phyloP scores from a whole-genome alignment of 352 stramenopile genomes.

The Pythium chondricola region DNA sequence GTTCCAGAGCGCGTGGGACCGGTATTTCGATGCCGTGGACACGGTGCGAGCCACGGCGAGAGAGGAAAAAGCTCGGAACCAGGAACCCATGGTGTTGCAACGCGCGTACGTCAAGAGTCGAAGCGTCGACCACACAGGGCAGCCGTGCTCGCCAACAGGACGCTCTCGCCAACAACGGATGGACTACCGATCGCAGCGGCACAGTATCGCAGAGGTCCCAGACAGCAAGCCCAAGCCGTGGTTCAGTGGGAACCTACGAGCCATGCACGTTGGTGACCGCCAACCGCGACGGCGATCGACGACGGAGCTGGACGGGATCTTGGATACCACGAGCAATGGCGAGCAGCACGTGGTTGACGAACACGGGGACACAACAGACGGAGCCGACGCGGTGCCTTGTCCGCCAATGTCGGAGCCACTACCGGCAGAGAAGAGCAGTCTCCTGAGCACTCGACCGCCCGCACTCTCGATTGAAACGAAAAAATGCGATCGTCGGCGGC shows the following conservation, averaged over 20 bases:
- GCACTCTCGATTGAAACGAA: constrained; percentile 9
- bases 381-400: neutral
- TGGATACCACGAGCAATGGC: neutral
- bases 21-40: constrained; percentile 59
- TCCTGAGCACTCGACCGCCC: neutral
- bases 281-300: constrained; percentile 46
- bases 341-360: neutral
- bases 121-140: neutral
- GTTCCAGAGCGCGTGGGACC: constrained; percentile 63
- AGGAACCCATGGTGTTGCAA: constrained; percentile 1
- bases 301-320: constrained; percentile 13
- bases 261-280: constrained; percentile 64
- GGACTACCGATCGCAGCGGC: constrained; percentile 15
- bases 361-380: constrained; percentile 2
- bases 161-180: constrained; percentile 5
- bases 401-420: neutral
- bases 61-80: constrained; percentile 1
- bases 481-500: neutral
- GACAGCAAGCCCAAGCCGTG: constrained; percentile 28
- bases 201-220: constrained; percentile 13
- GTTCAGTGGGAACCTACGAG: constrained; percentile 65
- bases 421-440: neutral
- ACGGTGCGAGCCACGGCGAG: constrained; percentile 5
- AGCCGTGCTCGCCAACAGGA: neutral
- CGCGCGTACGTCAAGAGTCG: neutral